Evolutionary conservation across 2,329 filamentous ascomycete genomes (phyloP).

Genomic region (Verticillium dahliae): DNA sequence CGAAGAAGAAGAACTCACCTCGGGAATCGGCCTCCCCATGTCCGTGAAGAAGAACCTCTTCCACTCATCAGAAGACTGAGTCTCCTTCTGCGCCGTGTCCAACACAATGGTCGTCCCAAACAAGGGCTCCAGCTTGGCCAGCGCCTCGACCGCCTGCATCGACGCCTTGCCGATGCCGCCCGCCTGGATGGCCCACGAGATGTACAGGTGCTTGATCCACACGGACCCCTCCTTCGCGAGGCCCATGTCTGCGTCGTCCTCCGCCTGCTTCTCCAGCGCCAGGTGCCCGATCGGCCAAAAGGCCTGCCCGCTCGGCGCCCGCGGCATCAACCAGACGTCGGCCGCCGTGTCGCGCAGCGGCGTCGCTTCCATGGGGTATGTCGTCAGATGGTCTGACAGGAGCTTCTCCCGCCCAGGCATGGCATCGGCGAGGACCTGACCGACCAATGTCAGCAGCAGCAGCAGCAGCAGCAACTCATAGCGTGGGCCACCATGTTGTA

Average conservation of each 20-base stretch:
- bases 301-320: conserved; percentile 18
- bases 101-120: conserved; percentile 25
- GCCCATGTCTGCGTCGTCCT: conserved; percentile 21
- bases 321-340: conserved; percentile 7
- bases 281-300: conserved; percentile 35
- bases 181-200: conserved; percentile 29
- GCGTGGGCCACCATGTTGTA: too few species aligned
- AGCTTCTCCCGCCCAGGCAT: conserved; percentile 19
- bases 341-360: conserved; percentile 28
- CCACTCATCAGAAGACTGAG: conserved; percentile 13
- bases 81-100: conserved; percentile 24
- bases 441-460: too few species aligned
- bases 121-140: conserved; percentile 23
- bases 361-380: conserved; percentile 24
- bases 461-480: too few species aligned
- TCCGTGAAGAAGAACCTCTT: conserved; percentile 18
- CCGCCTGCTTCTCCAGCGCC: conserved; percentile 24
- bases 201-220: conserved; percentile 33
- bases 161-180: conserved; percentile 26
- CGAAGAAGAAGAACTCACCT: conserved; percentile 12
- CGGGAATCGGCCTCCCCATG: conserved; percentile 16
- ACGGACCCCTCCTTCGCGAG: conserved; percentile 22
- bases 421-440: conserved; percentile 21
- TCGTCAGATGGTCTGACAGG: conserved; percentile 20
- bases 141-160: conserved; percentile 26